Evolutionary conservation across 768 basidiomycete genomes (phyloP).

Genomic region (Panus rudis): DNA sequence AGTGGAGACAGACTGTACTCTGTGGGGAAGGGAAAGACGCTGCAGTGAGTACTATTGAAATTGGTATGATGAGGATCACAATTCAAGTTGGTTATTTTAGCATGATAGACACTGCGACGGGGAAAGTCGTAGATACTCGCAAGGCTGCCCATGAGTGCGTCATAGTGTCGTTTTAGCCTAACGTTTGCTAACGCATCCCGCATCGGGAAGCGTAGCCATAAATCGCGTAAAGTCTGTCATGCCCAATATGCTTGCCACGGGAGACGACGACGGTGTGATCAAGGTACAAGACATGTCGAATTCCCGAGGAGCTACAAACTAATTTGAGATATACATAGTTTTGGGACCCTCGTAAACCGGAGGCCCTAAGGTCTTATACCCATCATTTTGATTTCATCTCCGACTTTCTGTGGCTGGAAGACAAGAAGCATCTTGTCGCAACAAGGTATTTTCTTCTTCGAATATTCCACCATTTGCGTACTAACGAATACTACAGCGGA

Average conservation of each 20-base stretch:
- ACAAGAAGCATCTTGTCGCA: constrained; percentile 60
- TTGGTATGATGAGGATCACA: not conserved
- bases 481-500: constrained; percentile 45
- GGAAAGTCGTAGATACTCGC: constrained; percentile 17
- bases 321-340: constrained; percentile 40
- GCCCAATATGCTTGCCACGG: constrained; percentile 71
- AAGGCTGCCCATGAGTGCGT: constrained; percentile 26
- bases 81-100: constrained; percentile 1
- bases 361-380: constrained; percentile 57
- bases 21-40: constrained; percentile 73
- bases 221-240: constrained; percentile 75
- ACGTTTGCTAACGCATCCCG: constrained; percentile 12
- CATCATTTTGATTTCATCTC: constrained; percentile 96
- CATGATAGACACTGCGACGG: constrained; percentile 18
- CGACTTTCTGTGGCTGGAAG: constrained; percentile 80
- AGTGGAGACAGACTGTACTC: constrained; percentile 69
- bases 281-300: constrained; percentile 46
- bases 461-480: not conserved
- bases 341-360: constrained; percentile 78
- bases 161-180: constrained; percentile 1
- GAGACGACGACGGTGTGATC: constrained; percentile 92
- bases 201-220: constrained; percentile 57
- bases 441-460: constrained; percentile 59
- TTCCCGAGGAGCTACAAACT: not conserved
- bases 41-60: constrained; percentile 74